phyloP scores from a whole-genome alignment of 2,329 filamentous ascomycete species.

The Aspergillus arachidicola region DNA sequence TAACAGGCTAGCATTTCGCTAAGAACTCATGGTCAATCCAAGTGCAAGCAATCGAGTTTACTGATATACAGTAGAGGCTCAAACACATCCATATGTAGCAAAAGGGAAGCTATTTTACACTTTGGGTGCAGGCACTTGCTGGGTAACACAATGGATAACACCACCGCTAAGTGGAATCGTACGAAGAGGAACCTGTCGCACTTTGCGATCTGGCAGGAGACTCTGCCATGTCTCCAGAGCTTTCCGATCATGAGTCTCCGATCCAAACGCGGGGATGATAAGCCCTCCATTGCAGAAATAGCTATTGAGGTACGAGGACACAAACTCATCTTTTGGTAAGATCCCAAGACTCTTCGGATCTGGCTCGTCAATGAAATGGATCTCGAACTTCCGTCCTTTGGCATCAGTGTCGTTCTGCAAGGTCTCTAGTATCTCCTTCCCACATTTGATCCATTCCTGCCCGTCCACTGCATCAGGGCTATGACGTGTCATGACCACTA shows the following conservation, averaged over 20 bases:
- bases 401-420: conserved; percentile 23
- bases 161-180: conserved; percentile 31
- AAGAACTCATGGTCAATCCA: too few relatives aligned
- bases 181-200: conserved; percentile 29
- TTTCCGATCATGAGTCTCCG: conserved; percentile 21
- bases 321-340: conserved; percentile 20
- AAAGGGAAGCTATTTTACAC: background rate
- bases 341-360: conserved; percentile 12
- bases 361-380: conserved; percentile 29
- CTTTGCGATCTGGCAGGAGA: conserved; percentile 27
- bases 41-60: too few relatives aligned
- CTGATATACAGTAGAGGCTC: too few relatives aligned
- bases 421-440: conserved; percentile 21
- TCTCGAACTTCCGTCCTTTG: conserved; percentile 25
- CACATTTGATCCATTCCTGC: conserved; percentile 20
- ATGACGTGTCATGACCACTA: conserved; percentile 27
- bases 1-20: too few relatives aligned
- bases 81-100: background rate
- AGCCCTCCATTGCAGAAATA: conserved; percentile 33
- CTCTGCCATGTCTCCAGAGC: conserved; percentile 25
- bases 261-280: conserved; percentile 32
- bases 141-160: conserved; percentile 34
- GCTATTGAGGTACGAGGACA: conserved; percentile 32
- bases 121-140: conserved; percentile 21
- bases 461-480: conserved; percentile 7